These are phyloP conservation scores for Pneumocystis canis DNA, from an alignment of 1,139 yeast species.

Conservation along the genomic window DNA sequence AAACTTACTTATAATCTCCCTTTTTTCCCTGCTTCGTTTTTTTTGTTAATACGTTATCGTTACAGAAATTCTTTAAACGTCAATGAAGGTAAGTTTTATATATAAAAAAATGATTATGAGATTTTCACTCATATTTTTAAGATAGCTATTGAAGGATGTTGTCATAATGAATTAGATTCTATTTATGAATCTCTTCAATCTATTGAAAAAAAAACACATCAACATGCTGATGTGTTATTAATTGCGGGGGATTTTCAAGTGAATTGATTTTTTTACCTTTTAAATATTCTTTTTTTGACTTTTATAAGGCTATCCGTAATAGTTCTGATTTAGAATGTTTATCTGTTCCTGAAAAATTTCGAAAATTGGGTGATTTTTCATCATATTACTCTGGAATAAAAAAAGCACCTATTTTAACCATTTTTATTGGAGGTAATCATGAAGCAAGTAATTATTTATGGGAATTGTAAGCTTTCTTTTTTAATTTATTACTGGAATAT, in stretches of 20 bases:
- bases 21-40: too few relatives aligned
- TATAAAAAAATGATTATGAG: too few relatives aligned
- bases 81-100: neutral
- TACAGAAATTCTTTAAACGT: too few relatives aligned
- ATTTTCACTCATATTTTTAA: too few relatives aligned
- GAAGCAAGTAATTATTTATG: slow-evolving; percentile 69
- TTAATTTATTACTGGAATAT: neutral
- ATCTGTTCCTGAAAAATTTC: slow-evolving; percentile 41
- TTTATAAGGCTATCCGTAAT: slow-evolving; percentile 40
- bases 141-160: slow-evolving; percentile 80
- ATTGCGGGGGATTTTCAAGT: slow-evolving; percentile 70
- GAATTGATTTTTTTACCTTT: slow-evolving; percentile 14
- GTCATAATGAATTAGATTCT: slow-evolving; percentile 65
- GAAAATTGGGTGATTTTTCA: slow-evolving; percentile 59
- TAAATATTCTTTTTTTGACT: slow-evolving; percentile 28
- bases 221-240: slow-evolving; percentile 44
- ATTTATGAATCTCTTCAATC: slow-evolving; percentile 37
- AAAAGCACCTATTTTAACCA: slow-evolving; percentile 59
- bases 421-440: slow-evolving; percentile 91
- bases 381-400: slow-evolving; percentile 48
- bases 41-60: too few relatives aligned
- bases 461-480: slow-evolving; percentile 31
- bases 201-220: slow-evolving; percentile 20
- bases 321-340: slow-evolving; percentile 50
- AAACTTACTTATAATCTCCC: too few relatives aligned